Conservation (phyloP, 2,329 filamentous ascomycete species). For the Rachicladosporium sp. region DNA sequence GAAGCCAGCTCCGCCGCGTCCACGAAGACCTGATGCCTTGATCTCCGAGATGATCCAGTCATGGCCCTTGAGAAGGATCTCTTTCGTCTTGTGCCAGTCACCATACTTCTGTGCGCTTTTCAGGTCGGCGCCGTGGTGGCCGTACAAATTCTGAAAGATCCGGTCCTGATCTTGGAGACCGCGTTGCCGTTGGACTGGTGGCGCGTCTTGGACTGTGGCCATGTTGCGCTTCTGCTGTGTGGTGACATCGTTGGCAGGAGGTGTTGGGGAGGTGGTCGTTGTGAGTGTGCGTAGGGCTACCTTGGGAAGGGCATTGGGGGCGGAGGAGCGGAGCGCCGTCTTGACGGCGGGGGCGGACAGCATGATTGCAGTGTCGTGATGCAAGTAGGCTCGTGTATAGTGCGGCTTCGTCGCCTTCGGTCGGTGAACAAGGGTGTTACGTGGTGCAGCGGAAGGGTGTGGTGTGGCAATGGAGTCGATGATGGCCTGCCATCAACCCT, state of each 20-base stretch:
- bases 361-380: conserved; percentile 11
- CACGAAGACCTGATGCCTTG: conserved; percentile 90
- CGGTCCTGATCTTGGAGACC: conserved; percentile 91
- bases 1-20: conserved; percentile 94
- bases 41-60: conserved; percentile 98
- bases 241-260: conserved; percentile 16
- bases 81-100: conserved; percentile 99
- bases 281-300: conserved; percentile 21
- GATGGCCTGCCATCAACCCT: conserved; percentile 1
- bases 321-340: conserved; percentile 18
- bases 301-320: conserved; percentile 14
- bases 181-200: conserved; percentile 58
- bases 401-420: conserved; percentile 8
- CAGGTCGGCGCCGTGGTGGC: conserved; percentile 79
- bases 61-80: conserved; percentile 91
- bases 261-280: conserved; percentile 13
- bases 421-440: neutral
- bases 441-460: conserved; percentile 4
- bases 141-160: conserved; percentile 98
- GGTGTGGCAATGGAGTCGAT: conserved; percentile 6
- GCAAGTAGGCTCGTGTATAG: neutral
- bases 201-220: conserved; percentile 40
- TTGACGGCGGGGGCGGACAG: conserved; percentile 20
- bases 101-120: conserved; percentile 96
- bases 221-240: conserved; percentile 54